Percentiles rank a stretch among this genome's conserved stretches.
Evolutionary conservation across 306 rosid species (phyloP).

Genomic region (Gynostemma pentaphyllum): DNA sequence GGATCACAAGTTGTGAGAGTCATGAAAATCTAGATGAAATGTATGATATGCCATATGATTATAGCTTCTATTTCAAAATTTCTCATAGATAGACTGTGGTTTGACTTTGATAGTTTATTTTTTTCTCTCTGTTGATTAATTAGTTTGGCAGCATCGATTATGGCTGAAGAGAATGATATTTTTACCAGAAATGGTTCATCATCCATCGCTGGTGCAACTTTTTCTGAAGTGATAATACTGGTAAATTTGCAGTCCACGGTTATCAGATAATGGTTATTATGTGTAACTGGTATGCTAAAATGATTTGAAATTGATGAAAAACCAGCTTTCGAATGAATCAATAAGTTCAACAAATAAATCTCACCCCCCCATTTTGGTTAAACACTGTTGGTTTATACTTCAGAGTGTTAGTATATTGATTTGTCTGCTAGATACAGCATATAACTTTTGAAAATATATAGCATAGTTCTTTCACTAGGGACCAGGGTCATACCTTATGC

Average conservation of each 20-base stretch:
- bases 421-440: not conserved
- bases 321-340: too few relatives aligned
- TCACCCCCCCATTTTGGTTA: too few relatives aligned
- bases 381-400: not conserved
- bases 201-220: not conserved
- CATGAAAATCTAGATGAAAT: slow-evolving; percentile 66
- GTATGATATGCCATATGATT: slow-evolving; percentile 25
- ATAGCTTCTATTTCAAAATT: not conserved
- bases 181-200: not conserved
- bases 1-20: slow-evolving; percentile 17
- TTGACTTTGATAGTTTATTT: not conserved
- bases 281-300: not conserved
- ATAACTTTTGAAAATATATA: not conserved
- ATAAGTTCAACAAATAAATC: not conserved
- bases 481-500: too few relatives aligned
- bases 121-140: not conserved
- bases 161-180: not conserved
- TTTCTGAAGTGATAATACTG: not conserved
- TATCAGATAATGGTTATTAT: not conserved
- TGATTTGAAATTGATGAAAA: too few relatives aligned
- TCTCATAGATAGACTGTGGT: not conserved
- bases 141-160: slow-evolving; percentile 12
- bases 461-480: not conserved
- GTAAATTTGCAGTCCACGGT: not conserved
- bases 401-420: not conserved